phyloP scores from a whole-genome alignment of 306 rosid species.

The Rosa rugosa region DNA sequence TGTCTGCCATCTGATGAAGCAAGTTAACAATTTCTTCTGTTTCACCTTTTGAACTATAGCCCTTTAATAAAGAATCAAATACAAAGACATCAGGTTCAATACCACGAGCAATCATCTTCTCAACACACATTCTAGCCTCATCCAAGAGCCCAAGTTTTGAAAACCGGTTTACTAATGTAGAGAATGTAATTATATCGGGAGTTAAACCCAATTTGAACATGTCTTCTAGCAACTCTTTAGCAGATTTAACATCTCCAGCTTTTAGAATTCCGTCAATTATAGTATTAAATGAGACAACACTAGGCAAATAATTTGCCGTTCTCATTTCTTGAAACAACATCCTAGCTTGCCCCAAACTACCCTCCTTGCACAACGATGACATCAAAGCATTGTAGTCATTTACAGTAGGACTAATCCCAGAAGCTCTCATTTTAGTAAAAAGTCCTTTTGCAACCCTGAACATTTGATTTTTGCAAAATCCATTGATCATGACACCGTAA shows the following conservation, averaged over 20 bases:
- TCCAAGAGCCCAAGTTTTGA: constrained; percentile 62
- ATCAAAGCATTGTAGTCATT: constrained; percentile 59
- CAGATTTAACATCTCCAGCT: constrained; percentile 61
- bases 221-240: constrained; percentile 50
- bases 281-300: constrained; percentile 61
- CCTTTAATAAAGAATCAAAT: constrained; percentile 73
- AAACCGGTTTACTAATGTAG: constrained; percentile 54
- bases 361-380: constrained; percentile 65
- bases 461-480: constrained; percentile 76
- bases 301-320: constrained; percentile 42
- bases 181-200: constrained; percentile 61
- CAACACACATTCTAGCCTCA: constrained; percentile 55
- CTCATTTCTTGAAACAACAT: constrained; percentile 61
- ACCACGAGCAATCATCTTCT: constrained; percentile 63
- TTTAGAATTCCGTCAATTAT: constrained; percentile 62
- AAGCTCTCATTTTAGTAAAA: constrained; percentile 48
- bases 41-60: constrained; percentile 47
- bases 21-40: constrained; percentile 46
- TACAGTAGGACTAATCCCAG: constrained; percentile 54
- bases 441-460: constrained; percentile 72
- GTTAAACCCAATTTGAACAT: constrained; percentile 54
- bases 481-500: constrained; percentile 60
- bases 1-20: constrained; percentile 70
- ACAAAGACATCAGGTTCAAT: constrained; percentile 50
- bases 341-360: constrained; percentile 74